phyloP scores from a whole-genome alignment of 2,329 filamentous ascomycete species.

The Alternaria viburni region DNA sequence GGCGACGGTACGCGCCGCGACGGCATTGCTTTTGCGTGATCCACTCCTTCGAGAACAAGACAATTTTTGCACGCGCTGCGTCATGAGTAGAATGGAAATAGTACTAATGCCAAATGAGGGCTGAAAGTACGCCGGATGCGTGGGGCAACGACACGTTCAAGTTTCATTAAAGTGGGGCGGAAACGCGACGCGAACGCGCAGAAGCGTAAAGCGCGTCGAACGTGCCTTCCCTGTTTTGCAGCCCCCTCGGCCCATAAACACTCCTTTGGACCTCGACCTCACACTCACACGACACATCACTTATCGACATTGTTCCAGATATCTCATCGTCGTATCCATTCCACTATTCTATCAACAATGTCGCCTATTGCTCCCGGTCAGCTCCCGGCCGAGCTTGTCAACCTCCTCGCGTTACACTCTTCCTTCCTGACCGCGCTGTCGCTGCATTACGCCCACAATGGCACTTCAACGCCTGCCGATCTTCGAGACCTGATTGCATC shows the following conservation, averaged over 20 bases:
- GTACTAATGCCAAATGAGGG: background rate
- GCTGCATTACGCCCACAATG: constrained; percentile 58
- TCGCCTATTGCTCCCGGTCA: constrained; percentile 35
- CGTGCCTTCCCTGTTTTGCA: constrained; percentile 32
- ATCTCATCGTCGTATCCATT: constrained; percentile 30
- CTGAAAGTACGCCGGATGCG: constrained; percentile 5
- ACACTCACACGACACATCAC: constrained; percentile 21
- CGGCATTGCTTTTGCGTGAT: background rate
- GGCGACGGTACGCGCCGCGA: background rate
- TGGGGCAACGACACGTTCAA: constrained; percentile 8
- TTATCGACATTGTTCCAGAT: constrained; percentile 25
- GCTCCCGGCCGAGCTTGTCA: constrained; percentile 52
- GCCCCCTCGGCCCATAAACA: constrained; percentile 38
- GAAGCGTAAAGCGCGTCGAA: constrained; percentile 26
- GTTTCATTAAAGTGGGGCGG: constrained; percentile 32
- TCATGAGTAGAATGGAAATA: background rate
- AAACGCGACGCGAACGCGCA: constrained; percentile 36
- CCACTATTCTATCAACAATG: constrained; percentile 33
- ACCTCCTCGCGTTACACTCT: constrained; percentile 53
- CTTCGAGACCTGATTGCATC: constrained; percentile 49
- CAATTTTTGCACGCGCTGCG: background rate
- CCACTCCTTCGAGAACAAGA: background rate
- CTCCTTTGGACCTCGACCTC: constrained; percentile 12
- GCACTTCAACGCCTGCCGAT: constrained; percentile 53
- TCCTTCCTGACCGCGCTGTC: constrained; percentile 58